Conservation (phyloP, 768 basidiomycete species). For the Russula emetica region DNA sequence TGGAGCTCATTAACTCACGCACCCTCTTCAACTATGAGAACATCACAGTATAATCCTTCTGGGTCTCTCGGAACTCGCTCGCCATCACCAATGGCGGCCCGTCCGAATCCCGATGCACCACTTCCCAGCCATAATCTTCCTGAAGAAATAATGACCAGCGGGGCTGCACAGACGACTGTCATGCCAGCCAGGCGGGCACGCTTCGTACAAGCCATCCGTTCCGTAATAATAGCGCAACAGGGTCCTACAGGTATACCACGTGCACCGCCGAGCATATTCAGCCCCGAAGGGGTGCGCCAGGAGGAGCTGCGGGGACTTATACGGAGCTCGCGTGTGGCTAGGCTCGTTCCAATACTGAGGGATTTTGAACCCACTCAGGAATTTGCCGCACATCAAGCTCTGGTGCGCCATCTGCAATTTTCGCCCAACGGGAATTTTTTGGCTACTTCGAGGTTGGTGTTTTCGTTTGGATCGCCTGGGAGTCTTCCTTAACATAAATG, state of each 20-base stretch:
- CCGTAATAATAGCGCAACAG: slow-evolving; percentile 44
- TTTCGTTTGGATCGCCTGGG: slow-evolving; percentile 3
- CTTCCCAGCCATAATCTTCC: neutral
- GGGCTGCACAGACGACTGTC: neutral
- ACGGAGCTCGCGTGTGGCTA: slow-evolving; percentile 49
- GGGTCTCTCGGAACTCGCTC: slow-evolving; percentile 14
- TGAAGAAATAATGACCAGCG: slow-evolving; percentile 28
- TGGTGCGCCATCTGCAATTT: slow-evolving; percentile 71
- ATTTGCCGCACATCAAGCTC: slow-evolving; percentile 58
- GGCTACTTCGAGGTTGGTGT: slow-evolving; percentile 60
- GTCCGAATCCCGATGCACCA: neutral
- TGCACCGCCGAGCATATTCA: slow-evolving; percentile 32
- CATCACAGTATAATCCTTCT: neutral
- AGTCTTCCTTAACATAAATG: neutral
- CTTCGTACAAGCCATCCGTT: slow-evolving; percentile 44
- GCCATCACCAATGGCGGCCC: slow-evolving; percentile 3
- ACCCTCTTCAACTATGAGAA: slow-evolving; percentile 9
- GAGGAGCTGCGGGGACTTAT: slow-evolving; percentile 33
- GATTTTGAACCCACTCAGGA: slow-evolving; percentile 55
- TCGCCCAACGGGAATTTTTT: slow-evolving; percentile 70
- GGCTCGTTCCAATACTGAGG: slow-evolving; percentile 51
- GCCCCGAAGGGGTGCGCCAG: slow-evolving; percentile 18
- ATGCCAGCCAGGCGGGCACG: slow-evolving; percentile 35
- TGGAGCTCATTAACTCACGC: slow-evolving; percentile 21
- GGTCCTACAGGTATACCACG: slow-evolving; percentile 30